Evolutionary conservation across 495 filamentous ascomycete genomes (phyloP), one percentile per base, ranked within the genome.

Genomic region (Penicillium waksmanii): DNA sequence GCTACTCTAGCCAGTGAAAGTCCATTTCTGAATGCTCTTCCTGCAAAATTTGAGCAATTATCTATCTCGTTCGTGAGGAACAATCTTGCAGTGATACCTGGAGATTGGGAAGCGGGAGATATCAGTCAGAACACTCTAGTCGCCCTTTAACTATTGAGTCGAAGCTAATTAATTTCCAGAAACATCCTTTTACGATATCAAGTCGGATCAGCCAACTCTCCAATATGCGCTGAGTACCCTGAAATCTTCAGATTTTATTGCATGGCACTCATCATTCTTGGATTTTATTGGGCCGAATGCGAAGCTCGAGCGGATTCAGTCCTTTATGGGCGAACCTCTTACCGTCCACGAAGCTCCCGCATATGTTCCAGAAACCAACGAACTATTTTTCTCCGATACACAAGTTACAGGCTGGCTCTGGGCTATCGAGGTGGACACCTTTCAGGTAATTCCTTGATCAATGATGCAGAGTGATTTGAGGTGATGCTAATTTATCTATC

Each of bases 281-380:
- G 46, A 57, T 34, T 47, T 62, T 12, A 57, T 62, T 17, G 54
- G 53, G 15, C 33, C 54, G 13, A 19, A 57, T 33, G 53, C 59
- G 25, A 57, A 46, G 49, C 53, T 62, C 11, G 59, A 62, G 25
- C 48, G 38, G 47, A 62, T 62, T 35, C 59, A 62, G 50, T 57
- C 50, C 1, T 62, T 62, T 33, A 50, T 53, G 27, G 58, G 59
- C 31, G 38, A 62, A 40, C 31, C 49, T 36, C 48, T 42, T 8
- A 55, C 42, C 3, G 60, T 62, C 10, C 60, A 62, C 21, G 60
- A 62, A 35, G 60, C 60, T 17, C 60, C 60, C 18, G 60, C 60
- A 12, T 62, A 33, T 50, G 38, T 52, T 5, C 60, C 55, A 3
- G 60, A 62, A 23, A 57, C 60, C 31, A 62, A 57, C 53, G 54